These are phyloP conservation scores for Sphaerulina vaccinii DNA, from an alignment of 2,329 filamentous ascomycete species.

Conservation along the genomic window DNA sequence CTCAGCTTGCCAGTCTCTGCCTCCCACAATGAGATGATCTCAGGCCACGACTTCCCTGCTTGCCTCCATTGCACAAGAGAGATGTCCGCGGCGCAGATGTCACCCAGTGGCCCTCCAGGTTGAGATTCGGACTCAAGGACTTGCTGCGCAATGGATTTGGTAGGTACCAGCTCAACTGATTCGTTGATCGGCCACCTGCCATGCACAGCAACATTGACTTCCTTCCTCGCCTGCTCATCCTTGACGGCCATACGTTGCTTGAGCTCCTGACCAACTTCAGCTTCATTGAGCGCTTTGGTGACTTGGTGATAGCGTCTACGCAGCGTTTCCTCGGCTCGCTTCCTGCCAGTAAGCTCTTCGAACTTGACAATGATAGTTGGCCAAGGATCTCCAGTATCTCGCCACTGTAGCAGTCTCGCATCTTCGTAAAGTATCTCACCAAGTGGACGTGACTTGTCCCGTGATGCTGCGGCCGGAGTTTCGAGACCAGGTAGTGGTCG, in stretches of 20 bases:
- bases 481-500: not conserved
- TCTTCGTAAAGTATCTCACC: slow-evolving; percentile 19
- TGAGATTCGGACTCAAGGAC: too few relatives aligned
- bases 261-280: slow-evolving; percentile 3
- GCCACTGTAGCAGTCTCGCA: slow-evolving; percentile 15
- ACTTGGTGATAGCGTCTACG: slow-evolving; percentile 12
- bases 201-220: slow-evolving; percentile 17
- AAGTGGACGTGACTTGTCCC: not conserved
- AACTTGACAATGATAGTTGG: slow-evolving; percentile 6
- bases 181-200: not conserved
- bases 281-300: slow-evolving; percentile 6
- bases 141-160: not conserved
- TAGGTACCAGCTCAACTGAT: slow-evolving; percentile 1
- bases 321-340: slow-evolving; percentile 10
- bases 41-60: too few relatives aligned
- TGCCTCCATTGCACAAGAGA: too few relatives aligned
- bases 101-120: too few relatives aligned
- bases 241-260: slow-evolving; percentile 4
- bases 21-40: too few relatives aligned
- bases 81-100: too few relatives aligned
- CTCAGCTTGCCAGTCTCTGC: too few relatives aligned
- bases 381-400: slow-evolving; percentile 18
- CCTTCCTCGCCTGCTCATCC: slow-evolving; percentile 15
- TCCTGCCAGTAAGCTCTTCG: slow-evolving; percentile 6
- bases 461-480: not conserved